These are phyloP conservation scores for Penicillium sp. DNA, from an alignment of 2,329 filamentous ascomycete genomes.

Conservation along the genomic window DNA sequence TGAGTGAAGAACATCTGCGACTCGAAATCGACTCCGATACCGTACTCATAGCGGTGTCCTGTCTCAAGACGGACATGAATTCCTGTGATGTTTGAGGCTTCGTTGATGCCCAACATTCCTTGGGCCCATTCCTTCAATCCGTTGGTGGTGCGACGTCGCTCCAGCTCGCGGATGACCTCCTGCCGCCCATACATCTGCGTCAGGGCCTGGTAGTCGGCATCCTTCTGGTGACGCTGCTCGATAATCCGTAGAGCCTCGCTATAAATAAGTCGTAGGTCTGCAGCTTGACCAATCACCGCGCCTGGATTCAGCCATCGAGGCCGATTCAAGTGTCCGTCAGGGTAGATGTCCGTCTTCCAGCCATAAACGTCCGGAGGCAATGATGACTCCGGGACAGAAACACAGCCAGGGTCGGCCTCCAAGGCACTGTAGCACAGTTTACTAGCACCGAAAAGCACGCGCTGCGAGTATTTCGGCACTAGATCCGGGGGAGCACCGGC, in stretches of 20 bases:
- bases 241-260: slow-evolving; percentile 43
- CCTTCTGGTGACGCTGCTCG: slow-evolving; percentile 31
- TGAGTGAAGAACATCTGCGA: slow-evolving; percentile 52
- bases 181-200: slow-evolving; percentile 56
- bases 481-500: slow-evolving; percentile 19
- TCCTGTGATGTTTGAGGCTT: slow-evolving; percentile 38
- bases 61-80: slow-evolving; percentile 35
- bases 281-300: slow-evolving; percentile 53
- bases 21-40: slow-evolving; percentile 55
- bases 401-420: slow-evolving; percentile 51
- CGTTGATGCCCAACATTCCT: slow-evolving; percentile 38
- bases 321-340: slow-evolving; percentile 39
- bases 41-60: slow-evolving; percentile 49
- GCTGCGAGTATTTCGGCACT: slow-evolving; percentile 50
- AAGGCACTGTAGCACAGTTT: slow-evolving; percentile 53
- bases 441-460: slow-evolving; percentile 57
- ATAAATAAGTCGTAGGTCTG: slow-evolving; percentile 50
- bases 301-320: slow-evolving; percentile 53
- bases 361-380: slow-evolving; percentile 53
- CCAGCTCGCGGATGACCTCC: slow-evolving; percentile 51
- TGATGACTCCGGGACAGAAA: slow-evolving; percentile 53
- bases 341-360: slow-evolving; percentile 42
- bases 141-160: slow-evolving; percentile 35
- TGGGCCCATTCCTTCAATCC: slow-evolving; percentile 42
- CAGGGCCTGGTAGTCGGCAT: slow-evolving; percentile 49